phyloP scores from a whole-genome alignment of 73 alveolate genomes.

The Paramecium tetraurelia region DNA sequence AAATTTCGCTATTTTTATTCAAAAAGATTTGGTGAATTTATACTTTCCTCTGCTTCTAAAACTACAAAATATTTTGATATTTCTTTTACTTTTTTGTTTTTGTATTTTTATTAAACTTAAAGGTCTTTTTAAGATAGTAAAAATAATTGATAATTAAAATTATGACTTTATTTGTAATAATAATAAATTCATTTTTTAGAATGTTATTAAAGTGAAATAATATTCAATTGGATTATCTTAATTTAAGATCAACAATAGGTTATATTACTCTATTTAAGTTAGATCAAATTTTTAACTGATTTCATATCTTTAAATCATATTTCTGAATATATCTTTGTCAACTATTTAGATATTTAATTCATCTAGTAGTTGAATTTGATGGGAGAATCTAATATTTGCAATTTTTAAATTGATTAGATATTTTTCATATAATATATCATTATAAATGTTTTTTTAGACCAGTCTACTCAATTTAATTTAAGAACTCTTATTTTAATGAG shows the following conservation, averaged over 20 bases:
- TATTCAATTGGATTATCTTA: background rate
- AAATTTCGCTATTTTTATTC: background rate
- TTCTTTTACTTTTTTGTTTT: too few relatives aligned
- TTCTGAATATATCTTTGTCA: background rate
- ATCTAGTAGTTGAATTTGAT: background rate
- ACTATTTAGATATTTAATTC: background rate
- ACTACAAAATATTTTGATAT: too few relatives aligned
- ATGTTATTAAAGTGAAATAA: background rate
- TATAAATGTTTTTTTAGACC: background rate
- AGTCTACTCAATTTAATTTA: background rate
- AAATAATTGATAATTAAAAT: too few relatives aligned
- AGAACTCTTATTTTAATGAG: slow-evolving; percentile 38
- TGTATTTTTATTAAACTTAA: too few relatives aligned
- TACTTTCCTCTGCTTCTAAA: background rate
- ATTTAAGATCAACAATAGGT: background rate
- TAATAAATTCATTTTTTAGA: background rate
- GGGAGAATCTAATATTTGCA: background rate
- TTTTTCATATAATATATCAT: background rate
- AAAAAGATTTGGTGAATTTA: background rate
- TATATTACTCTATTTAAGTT: background rate
- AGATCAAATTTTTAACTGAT: background rate
- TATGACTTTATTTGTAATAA: background rate
- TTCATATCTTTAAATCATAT: background rate
- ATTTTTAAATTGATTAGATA: background rate
- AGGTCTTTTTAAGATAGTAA: too few relatives aligned